Evolutionary conservation across 1,284 basidiomycete species (phyloP).

Genomic region (Microbotryum scabiosae): DNA sequence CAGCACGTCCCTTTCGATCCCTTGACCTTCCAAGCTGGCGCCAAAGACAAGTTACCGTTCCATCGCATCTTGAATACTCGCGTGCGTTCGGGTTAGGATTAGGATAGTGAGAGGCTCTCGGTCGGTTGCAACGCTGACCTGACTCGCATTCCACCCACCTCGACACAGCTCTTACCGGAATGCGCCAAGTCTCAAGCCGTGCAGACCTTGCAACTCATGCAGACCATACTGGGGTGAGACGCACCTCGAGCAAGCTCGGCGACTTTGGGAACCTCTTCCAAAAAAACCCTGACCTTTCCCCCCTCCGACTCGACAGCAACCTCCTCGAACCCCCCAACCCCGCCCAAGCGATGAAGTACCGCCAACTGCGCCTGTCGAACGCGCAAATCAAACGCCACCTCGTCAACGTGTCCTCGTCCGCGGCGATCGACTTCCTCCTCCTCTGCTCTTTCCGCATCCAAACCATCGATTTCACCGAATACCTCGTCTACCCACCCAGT

Average conservation of each 20-base stretch:
- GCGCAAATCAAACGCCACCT: constrained; percentile 7
- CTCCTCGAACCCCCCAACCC: constrained; percentile 24
- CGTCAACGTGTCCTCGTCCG: constrained; percentile 5
- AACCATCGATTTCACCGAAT: constrained; percentile 9
- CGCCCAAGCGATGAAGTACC: constrained; percentile 14
- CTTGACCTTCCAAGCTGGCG: constrained; percentile 9
- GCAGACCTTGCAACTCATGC: constrained; percentile 18
- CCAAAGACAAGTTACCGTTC: constrained; percentile 16
- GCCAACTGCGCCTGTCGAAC: constrained; percentile 26
- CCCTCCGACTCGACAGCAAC: constrained; percentile 4
- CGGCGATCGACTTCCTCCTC: constrained; percentile 14
- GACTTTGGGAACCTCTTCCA: too few relatives aligned
- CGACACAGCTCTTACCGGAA: constrained; percentile 17
- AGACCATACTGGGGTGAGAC: constrained; percentile 5
- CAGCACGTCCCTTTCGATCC: not conserved
- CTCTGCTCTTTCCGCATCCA: constrained; percentile 4
- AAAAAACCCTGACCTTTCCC: not conserved
- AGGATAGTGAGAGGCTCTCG: too few relatives aligned
- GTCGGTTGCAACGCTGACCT: not conserved
- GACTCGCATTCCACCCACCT: not conserved
- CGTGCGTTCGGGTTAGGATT: not conserved
- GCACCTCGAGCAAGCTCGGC: too few relatives aligned
- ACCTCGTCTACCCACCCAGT: constrained; percentile 10
- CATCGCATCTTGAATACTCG: constrained; percentile 13
- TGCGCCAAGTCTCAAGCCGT: constrained; percentile 20